Evolutionary conservation across 1,139 yeast species (phyloP), one percentile per base, ranked within the genome.

Genomic region (Hemisphaericaspora subhashii): DNA sequence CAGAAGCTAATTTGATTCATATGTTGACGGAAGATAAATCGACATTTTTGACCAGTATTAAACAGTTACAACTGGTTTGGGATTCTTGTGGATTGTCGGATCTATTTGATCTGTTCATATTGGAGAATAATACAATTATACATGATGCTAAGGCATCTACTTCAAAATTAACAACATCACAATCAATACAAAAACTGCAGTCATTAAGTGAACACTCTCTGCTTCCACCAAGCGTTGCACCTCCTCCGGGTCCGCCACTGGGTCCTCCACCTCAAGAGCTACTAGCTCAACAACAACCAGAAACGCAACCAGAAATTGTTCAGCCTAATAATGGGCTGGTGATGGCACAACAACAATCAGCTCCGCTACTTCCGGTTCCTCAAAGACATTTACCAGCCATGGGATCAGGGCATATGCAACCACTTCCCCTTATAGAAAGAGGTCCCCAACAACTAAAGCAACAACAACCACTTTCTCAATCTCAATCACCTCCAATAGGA

Each of bases 51-150:
- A 39, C 35, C 4, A 42, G 41, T 15, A 34, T 51, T 17, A 23
- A 31, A 10, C 21, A 30, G 6, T 34, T 48, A 16, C 50, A 48
- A 20, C 23, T 17, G 14, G 12, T 22, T 21, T 54, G 59, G 58
- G 45, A 44, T 9, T 27, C 33, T 9, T 36, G 38, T 20, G 12
- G 36, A 5, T 14, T 44, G 11, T 41, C 54, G 7, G 24, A 18
- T 7, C 24, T 38, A 20, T 32, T 49, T n/a, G 43, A 49, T 36
- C 40, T 43, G 24, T 40, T 49, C 22, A 40, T 49, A 21, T 13
- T 39, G 9, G 37, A 42, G 9, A 39, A 48, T 32, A 39, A 43
- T 22, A 33, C 46, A 5, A 35, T 29, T 6, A 36, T 50, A 12
- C 45, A 44, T 17, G 44, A 46, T 7, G 43, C 48, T 3, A 51